phyloP scores from a whole-genome alignment of 2,329 filamentous ascomycete genomes.

The Diaporthe helianthi region DNA sequence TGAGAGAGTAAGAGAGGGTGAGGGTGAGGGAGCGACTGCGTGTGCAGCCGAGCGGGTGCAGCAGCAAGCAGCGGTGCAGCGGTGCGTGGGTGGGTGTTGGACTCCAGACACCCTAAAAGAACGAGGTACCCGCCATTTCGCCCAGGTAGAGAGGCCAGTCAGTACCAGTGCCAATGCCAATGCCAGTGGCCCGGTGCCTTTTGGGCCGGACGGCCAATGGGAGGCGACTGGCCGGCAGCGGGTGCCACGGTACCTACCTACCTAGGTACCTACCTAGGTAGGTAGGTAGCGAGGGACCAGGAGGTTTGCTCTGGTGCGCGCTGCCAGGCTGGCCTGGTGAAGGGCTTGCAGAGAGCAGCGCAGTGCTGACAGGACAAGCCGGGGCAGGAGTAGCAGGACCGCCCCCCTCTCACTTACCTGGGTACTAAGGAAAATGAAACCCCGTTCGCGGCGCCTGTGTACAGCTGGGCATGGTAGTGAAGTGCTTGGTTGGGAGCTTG shows the following conservation, averaged over 20 bases:
- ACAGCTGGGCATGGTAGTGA: constrained; percentile 25
- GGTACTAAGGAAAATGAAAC: constrained; percentile 3
- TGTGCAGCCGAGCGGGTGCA: constrained; percentile 20
- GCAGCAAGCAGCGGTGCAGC: constrained; percentile 11
- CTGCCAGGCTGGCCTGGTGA: not conserved
- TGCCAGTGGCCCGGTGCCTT: not conserved
- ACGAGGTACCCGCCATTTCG: constrained; percentile 2
- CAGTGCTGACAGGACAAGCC: not conserved
- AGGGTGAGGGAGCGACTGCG: constrained; percentile 18
- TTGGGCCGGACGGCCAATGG: constrained; percentile 6
- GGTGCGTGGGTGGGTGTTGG: constrained; percentile 1
- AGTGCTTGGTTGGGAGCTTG: constrained; percentile 21
- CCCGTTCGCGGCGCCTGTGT: constrained; percentile 24
- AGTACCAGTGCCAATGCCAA: constrained; percentile 3
- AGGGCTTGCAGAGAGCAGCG: not conserved
- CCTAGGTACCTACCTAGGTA: not conserved
- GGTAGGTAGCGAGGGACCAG: constrained; percentile 4
- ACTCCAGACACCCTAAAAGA: not conserved
- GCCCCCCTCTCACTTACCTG: not conserved
- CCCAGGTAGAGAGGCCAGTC: not conserved
- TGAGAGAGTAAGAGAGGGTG: constrained; percentile 17
- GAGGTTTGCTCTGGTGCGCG: constrained; percentile 1
- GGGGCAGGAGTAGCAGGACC: not conserved
- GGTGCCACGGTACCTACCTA: constrained; percentile 1
- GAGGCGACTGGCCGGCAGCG: constrained; percentile 2